These are phyloP conservation scores for Eucalyptus virginea DNA, from an alignment of 345 rosid species.

Conservation along the genomic window DNA sequence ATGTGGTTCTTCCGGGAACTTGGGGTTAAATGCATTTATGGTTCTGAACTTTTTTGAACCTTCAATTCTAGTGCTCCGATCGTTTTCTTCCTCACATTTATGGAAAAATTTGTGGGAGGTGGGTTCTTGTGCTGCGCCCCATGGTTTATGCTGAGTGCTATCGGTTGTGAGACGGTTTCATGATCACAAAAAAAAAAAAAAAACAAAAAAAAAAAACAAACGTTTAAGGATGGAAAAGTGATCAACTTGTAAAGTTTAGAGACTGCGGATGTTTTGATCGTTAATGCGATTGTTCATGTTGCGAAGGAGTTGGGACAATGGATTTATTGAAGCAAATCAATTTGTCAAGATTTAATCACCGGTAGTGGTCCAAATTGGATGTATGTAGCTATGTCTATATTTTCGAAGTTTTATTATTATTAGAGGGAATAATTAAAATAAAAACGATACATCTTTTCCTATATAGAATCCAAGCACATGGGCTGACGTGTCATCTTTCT, in stretches of 20 bases:
- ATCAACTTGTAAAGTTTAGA: not conserved
- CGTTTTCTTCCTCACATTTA: too few relatives aligned
- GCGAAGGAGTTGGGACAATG: not conserved
- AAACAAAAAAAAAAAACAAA: too few relatives aligned
- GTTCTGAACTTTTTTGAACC: too few relatives aligned
- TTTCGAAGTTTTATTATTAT: not conserved
- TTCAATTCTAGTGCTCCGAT: too few relatives aligned
- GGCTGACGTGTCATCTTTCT: not conserved
- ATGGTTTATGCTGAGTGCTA: accelerated
- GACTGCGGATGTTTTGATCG: accelerated
- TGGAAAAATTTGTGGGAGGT: too few relatives aligned
- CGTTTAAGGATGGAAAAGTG: not conserved
- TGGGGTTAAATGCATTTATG: too few relatives aligned
- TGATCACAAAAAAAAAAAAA: accelerated
- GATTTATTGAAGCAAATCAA: not conserved
- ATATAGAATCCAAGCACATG: not conserved
- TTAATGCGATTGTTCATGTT: not conserved
- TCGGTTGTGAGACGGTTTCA: accelerated
- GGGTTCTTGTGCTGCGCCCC: accelerated
- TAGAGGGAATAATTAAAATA: not conserved
- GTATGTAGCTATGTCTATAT: not conserved
- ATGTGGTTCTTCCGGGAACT: too few relatives aligned
- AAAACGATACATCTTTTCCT: not conserved
- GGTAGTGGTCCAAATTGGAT: not conserved
- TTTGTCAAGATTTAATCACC: not conserved